Percentiles rank a stretch among this genome's conserved stretches.
phyloP scores from a whole-genome alignment of 1,284 basidiomycete species.

The Microbotryum saponariae region DNA sequence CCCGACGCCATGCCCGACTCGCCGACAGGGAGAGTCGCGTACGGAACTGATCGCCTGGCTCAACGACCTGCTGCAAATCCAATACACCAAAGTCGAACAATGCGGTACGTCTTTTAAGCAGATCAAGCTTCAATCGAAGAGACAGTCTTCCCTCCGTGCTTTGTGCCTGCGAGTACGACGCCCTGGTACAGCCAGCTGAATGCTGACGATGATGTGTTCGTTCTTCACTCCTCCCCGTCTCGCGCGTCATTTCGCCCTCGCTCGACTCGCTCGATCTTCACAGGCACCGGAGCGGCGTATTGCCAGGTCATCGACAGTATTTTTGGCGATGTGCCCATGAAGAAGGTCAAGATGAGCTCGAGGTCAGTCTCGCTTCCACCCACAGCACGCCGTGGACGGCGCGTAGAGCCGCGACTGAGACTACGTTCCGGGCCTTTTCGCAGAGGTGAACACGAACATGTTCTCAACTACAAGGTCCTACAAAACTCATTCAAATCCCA shows the following conservation, averaged over 20 bases:
- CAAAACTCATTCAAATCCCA: conserved; percentile 80
- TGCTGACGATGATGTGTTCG: conserved; percentile 4
- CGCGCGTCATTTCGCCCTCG: not conserved
- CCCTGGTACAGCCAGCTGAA: not conserved
- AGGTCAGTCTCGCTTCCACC: conserved; percentile 9
- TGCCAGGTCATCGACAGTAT: conserved; percentile 87
- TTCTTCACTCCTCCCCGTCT: not conserved
- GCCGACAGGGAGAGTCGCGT: conserved; percentile 42
- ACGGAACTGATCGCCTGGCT: conserved; percentile 88
- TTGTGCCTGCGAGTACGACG: no score
- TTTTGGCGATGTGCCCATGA: conserved; percentile 83
- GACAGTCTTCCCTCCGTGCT: no score
- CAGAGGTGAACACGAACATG: conserved; percentile 84
- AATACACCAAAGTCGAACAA: conserved; percentile 90
- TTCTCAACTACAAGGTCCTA: conserved; percentile 91
- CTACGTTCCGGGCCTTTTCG: no score
- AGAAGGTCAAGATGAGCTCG: conserved; percentile 81
- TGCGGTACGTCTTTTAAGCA: conserved; percentile 52
- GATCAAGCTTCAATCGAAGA: no score
- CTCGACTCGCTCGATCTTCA: not conserved
- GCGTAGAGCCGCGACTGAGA: not conserved
- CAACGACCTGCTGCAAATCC: conserved; percentile 82
- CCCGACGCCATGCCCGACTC: not conserved
- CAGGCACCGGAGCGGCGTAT: conserved; percentile 66
- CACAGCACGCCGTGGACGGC: not conserved